A percentile compares a stretch with the other conserved stretches of the same genome.
phyloP scores from a whole-genome alignment of 148 eudicot species.

The Persicaria maculosa region DNA sequence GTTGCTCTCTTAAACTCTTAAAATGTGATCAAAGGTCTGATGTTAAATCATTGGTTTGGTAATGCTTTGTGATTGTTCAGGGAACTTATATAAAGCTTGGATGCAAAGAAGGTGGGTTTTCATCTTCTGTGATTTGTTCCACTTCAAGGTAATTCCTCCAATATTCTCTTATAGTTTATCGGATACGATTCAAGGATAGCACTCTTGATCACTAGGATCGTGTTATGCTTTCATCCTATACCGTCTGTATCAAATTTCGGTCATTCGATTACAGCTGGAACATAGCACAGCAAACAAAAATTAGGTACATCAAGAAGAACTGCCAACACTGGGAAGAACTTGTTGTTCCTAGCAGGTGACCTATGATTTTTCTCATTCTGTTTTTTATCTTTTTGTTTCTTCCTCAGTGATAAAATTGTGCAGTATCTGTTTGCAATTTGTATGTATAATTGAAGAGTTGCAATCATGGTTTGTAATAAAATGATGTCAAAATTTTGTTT shows the following conservation, averaged over 20 bases:
- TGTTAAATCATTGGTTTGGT: not conserved
- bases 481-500: not conserved
- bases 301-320: constrained; percentile 35
- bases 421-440: not conserved
- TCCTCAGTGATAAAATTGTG: not conserved
- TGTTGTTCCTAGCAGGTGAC: constrained; percentile 31
- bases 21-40: not conserved
- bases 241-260: not conserved
- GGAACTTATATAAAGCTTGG: constrained; percentile 42
- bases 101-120: constrained; percentile 46
- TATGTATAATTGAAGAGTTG: not conserved
- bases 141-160: constrained; percentile 31
- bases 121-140: constrained; percentile 38
- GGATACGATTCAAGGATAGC: not conserved
- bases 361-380: not conserved
- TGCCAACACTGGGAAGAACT: constrained; percentile 39
- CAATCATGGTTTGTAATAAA: no score
- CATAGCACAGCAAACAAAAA: constrained; percentile 35
- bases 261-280: constrained; percentile 16
- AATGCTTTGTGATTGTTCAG: constrained; percentile 16
- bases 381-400: not conserved
- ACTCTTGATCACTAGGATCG: not conserved
- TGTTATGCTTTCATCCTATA: constrained; percentile 1
- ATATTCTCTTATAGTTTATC: not conserved
- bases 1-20: not conserved